These are phyloP conservation scores for Pleurotus tuber-regium DNA, from an alignment of 768 basidiomycete genomes.

Conservation along the genomic window DNA sequence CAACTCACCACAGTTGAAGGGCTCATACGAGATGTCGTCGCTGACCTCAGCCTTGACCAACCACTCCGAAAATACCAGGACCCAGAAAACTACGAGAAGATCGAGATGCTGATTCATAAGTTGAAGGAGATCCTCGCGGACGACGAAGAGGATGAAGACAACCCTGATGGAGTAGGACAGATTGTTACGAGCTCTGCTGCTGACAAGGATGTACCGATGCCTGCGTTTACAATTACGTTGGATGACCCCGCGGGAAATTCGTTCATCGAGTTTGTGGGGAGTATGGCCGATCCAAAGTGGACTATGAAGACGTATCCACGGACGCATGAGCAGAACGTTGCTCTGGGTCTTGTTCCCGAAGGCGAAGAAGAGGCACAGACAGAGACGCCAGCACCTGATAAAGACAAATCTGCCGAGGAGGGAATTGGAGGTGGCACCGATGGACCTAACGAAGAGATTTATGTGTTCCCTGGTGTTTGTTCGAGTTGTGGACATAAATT, in stretches of 20 bases:
- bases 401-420: not conserved
- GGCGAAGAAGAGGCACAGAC: constrained; percentile 18
- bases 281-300: constrained; percentile 93
- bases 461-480: constrained; percentile 83
- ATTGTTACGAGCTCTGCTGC: constrained; percentile 27
- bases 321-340: constrained; percentile 75
- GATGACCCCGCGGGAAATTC: constrained; percentile 96
- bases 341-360: constrained; percentile 64
- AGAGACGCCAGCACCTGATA: not conserved
- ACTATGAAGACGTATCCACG: constrained; percentile 79
- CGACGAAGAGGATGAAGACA: constrained; percentile 46
- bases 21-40: constrained; percentile 75
- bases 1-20: constrained; percentile 98
- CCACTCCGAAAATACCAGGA: constrained; percentile 81
- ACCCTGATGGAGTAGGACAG: constrained; percentile 33
- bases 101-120: constrained; percentile 70
- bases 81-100: constrained; percentile 65
- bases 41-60: constrained; percentile 81
- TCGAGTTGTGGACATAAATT: constrained; percentile 83
- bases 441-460: constrained; percentile 79
- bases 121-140: constrained; percentile 65
- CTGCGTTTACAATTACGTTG: constrained; percentile 75
- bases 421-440: constrained; percentile 20
- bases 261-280: constrained; percentile 89
- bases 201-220: constrained; percentile 54